These are phyloP conservation scores for Periconia sp. DNA, from an alignment of 2,329 filamentous ascomycete species.

Conservation along the genomic window DNA sequence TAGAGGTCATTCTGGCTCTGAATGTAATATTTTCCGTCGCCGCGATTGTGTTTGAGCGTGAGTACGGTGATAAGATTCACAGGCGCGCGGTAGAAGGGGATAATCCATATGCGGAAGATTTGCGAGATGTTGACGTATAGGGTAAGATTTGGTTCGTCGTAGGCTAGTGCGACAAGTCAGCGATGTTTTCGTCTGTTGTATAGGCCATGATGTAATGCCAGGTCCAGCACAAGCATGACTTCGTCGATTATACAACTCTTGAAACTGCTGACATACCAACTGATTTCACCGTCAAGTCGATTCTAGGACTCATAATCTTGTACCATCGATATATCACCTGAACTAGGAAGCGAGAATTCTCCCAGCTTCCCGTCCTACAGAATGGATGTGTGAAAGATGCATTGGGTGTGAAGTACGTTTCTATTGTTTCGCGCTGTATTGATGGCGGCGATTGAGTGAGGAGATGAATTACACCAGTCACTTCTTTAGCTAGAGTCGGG, in stretches of 20 bases:
- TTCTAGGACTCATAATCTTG: constrained; percentile 78
- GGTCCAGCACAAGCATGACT: not conserved
- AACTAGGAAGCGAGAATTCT: constrained; percentile 71
- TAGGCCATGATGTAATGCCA: not conserved
- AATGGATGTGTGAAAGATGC: constrained; percentile 81
- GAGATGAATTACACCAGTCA: constrained; percentile 68
- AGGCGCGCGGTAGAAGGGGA: constrained; percentile 75
- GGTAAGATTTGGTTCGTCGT: constrained; percentile 68
- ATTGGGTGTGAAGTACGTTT: constrained; percentile 74
- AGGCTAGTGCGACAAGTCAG: constrained; percentile 56
- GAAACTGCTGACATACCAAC: constrained; percentile 55
- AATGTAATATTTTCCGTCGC: constrained; percentile 69
- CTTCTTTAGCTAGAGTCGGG: constrained; percentile 59
- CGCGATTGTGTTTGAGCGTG: constrained; percentile 59
- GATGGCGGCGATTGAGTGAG: constrained; percentile 71
- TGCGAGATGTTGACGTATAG: constrained; percentile 79
- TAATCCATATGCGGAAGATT: constrained; percentile 76
- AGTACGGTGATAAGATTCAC: constrained; percentile 74
- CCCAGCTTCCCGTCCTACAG: constrained; percentile 67
- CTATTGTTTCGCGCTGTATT: constrained; percentile 69
- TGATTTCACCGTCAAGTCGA: constrained; percentile 70
- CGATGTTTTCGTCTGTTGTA: not conserved
- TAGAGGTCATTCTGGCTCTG: constrained; percentile 81
- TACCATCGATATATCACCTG: constrained; percentile 74
- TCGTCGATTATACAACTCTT: not conserved